Base-by-base conservation (phyloP, 768 basidiomycete genomes). In the Agrocybe praecox region DNA sequence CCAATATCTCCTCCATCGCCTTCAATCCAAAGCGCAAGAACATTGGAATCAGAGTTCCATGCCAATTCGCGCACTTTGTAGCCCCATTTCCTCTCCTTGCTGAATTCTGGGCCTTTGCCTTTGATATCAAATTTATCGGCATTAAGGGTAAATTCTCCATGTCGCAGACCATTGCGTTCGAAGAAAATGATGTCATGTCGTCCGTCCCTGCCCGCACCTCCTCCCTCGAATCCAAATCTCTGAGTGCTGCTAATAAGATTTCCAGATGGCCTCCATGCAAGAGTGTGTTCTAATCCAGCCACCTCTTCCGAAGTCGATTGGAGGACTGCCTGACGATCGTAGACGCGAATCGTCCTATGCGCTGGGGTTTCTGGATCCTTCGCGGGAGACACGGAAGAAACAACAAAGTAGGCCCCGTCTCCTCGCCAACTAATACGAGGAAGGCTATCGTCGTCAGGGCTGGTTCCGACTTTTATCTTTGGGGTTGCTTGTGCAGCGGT, bases 341-440 rank as follows among this genome's bases (percentile, higher is more conserved):
- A 96, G 11, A 94, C 84, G 17, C 93, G 82, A 1, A 96, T 70
- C 12, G 79, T 77, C 2, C 91, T 81, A 45, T 84, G 75, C 33
- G 80, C 70, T 24, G 71, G 67, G 24, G 69, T 65, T 44, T 62
- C 59, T 18, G 68, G 68, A 18, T 57, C 29, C 29, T 57, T 56
- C 44, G 68, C 51, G 22, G 76, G 73, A 19, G 90, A 88, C 11
- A 90, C 76, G 0, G 89, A 82, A 8, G 92, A 96, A 34, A 98
- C 84, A 34, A 86, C 88, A 68, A 98, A 98, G 73, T 84, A 92
- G 0, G 90, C 80, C 7, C 89, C 94, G 68, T 99, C 97, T 1
- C 96, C 97, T 46, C 97, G 84, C 95, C 97, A 99, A 47, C 88
- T 88, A 50, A 99, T 85, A 8, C 89, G 84, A 0, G 91, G 88